Conservation (phyloP, 176 grass and related monocot genomes). For the Areca catechu region DNA sequence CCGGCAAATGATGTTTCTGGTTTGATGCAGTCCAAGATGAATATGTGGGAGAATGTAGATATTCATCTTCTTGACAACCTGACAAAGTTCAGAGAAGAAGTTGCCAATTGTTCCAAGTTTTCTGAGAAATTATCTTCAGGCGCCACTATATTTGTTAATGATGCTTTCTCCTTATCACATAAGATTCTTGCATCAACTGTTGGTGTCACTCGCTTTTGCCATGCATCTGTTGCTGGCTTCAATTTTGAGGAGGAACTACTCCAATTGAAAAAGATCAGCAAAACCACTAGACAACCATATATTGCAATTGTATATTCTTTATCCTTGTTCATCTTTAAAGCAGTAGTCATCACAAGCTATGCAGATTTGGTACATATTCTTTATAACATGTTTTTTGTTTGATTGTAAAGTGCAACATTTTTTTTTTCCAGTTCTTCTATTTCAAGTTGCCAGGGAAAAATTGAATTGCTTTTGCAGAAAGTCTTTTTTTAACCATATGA, state of each 20-base stretch:
- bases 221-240: conserved; percentile 80
- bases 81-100: conserved; percentile 66
- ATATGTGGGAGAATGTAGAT: conserved; percentile 27
- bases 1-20: conserved; percentile 30
- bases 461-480: too few species aligned
- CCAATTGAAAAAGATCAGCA: conserved; percentile 52
- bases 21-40: conserved; percentile 31
- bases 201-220: conserved; percentile 73
- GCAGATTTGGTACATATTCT: too few species aligned
- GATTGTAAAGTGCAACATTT: too few species aligned
- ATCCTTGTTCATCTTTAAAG: neutral
- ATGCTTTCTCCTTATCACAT: conserved; percentile 83
- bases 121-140: conserved; percentile 61
- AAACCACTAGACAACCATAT: conserved; percentile 51
- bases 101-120: conserved; percentile 64
- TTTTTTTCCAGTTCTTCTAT: too few species aligned
- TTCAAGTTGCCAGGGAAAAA: too few species aligned
- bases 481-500: too few species aligned
- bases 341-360: too few species aligned
- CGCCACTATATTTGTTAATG: conserved; percentile 64
- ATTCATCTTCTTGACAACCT: conserved; percentile 75
- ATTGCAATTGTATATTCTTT: conserved; percentile 79
- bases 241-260: conserved; percentile 69
- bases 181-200: conserved; percentile 80
- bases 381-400: too few species aligned